Evolutionary conservation across 495 filamentous ascomycete species (phyloP).

Genomic region (Letharia lupina): DNA sequence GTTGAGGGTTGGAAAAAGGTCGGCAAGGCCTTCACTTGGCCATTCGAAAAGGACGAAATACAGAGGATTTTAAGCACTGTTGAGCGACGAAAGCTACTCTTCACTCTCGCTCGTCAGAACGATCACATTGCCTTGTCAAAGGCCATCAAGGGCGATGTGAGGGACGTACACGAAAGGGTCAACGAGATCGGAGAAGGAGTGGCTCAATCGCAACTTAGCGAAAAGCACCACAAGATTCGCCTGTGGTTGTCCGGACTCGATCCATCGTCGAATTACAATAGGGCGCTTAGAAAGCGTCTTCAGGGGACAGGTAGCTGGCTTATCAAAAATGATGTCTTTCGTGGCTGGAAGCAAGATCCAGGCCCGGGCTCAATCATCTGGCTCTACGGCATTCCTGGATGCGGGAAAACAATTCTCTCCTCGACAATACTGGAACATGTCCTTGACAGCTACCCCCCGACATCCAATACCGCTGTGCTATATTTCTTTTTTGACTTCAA

Average conservation of each 20-base stretch:
- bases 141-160: neutral
- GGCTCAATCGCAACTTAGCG: neutral
- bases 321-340: conserved; percentile 20
- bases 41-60: conserved; percentile 17
- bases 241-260: conserved; percentile 25
- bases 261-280: conserved; percentile 26
- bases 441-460: neutral
- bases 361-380: conserved; percentile 25
- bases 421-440: conserved; percentile 31
- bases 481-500: conserved; percentile 36
- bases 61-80: conserved; percentile 1
- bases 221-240: neutral
- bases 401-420: conserved; percentile 35
- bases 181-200: neutral
- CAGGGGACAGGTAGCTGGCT: conserved; percentile 24
- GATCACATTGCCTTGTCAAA: conserved; percentile 10
- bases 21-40: conserved; percentile 9
- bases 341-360: conserved; percentile 25
- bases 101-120: conserved; percentile 14
- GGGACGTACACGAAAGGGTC: neutral
- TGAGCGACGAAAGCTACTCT: conserved; percentile 17
- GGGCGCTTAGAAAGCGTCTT: conserved; percentile 10
- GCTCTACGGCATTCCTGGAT: conserved; percentile 34
- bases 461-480: conserved; percentile 9
- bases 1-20: neutral